These are phyloP conservation scores for Yamadazyma kanchanaburiensis DNA, from an alignment of 1,139 yeast species.

Conservation along the genomic window DNA sequence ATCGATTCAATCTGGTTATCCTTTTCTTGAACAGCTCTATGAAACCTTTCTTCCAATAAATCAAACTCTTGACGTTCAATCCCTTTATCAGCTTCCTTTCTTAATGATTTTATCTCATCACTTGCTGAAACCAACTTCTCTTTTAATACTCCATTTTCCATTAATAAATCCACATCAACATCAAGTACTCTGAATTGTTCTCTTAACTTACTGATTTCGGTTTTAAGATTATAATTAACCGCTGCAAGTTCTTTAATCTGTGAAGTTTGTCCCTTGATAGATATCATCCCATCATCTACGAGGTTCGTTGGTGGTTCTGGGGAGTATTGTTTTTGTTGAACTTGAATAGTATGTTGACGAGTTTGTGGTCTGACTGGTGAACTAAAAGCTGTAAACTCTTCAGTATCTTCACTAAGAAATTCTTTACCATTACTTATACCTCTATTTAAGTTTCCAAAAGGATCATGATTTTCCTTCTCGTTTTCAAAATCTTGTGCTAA, in stretches of 20 bases:
- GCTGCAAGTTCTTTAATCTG: constrained; percentile 47
- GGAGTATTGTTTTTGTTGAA: neutral
- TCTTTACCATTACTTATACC: constrained; percentile 9
- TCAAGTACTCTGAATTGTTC: constrained; percentile 14
- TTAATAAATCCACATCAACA: neutral
- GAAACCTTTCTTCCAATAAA: no score
- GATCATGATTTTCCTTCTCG: constrained; percentile 7
- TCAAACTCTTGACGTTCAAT: no score
- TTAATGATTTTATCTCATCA: constrained; percentile 1
- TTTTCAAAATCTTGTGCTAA: no score
- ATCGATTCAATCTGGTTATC: neutral
- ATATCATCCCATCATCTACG: constrained; percentile 13
- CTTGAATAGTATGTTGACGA: no score
- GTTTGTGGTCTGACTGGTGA: constrained; percentile 9
- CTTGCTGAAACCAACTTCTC: constrained; percentile 1
- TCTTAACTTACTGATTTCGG: constrained; percentile 54
- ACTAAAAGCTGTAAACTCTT: constrained; percentile 14
- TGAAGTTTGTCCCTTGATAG: constrained; percentile 54
- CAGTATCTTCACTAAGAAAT: constrained; percentile 31
- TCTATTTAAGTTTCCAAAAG: constrained; percentile 8
- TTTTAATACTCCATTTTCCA: no score
- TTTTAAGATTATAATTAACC: constrained; percentile 62
- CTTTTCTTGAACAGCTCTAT: no score
- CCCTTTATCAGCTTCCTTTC: neutral
- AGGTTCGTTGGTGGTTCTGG: constrained; percentile 2